These are phyloP conservation scores for Aspergillus baeticus DNA, from an alignment of 495 filamentous ascomycete species.

Conservation along the genomic window DNA sequence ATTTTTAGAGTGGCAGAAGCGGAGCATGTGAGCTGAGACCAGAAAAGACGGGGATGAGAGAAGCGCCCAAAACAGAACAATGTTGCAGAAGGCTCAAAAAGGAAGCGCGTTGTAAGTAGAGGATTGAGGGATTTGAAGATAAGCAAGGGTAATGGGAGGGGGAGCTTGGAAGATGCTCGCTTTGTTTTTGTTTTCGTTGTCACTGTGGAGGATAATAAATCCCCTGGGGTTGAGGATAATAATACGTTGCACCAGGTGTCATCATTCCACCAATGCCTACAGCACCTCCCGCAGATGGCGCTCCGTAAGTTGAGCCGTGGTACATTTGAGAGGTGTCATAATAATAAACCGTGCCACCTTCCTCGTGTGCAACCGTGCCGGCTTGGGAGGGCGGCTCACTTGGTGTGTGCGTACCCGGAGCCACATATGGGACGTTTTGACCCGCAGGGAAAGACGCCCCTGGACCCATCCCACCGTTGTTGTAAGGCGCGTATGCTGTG, in stretches of 20 bases:
- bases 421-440: constrained; percentile 44
- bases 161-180: constrained; percentile 3
- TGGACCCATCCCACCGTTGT: constrained; percentile 44
- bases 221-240: constrained; percentile 60
- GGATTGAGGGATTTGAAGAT: not conserved
- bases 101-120: not conserved
- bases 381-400: constrained; percentile 51
- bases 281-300: constrained; percentile 52
- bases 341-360: constrained; percentile 94
- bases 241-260: constrained; percentile 70
- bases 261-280: constrained; percentile 81
- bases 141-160: constrained; percentile 12
- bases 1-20: constrained; percentile 15
- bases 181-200: constrained; percentile 8
- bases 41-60: constrained; percentile 10
- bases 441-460: constrained; percentile 53
- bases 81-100: constrained; percentile 6
- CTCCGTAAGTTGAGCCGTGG: constrained; percentile 46
- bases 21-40: constrained; percentile 7
- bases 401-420: constrained; percentile 40
- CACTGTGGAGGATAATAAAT: constrained; percentile 69
- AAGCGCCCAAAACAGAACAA: constrained; percentile 9
- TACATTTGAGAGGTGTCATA: constrained; percentile 74
- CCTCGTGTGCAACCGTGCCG: constrained; percentile 84
- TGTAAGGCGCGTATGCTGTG: constrained; percentile 38